Base-by-base conservation (phyloP, 352 stramenopile species). In the Globisporangium middletonii region DNA sequence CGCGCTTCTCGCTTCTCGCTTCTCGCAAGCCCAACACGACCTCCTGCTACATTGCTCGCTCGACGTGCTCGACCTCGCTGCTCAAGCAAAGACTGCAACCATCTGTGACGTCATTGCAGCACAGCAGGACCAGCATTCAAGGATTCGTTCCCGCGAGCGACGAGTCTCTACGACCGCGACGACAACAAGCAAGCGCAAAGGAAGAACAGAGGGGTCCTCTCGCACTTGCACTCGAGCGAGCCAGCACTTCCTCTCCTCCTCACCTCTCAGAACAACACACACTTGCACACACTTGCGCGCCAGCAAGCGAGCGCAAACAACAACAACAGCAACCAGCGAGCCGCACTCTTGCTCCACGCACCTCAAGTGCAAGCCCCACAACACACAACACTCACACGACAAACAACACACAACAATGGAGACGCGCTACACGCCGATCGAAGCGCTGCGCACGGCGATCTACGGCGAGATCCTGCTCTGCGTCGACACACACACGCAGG, bases 401-500 rank as follows among this genome's bases (percentile, higher is more conserved):
- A 4, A 41, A 12, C 35, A 41, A 41, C 35, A 41, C 8, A 15
- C 35, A 49, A 2, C 19, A 13, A 57, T 63, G 27, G 55, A 50
- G 16, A 13, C 42, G 18, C 75, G 78, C 28, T 89, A 87, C 55
- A 67, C 84, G 55, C 69, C 65, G 18, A 35, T 87, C 38, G 47
- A 55, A 55, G 59, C 65, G 57, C 65, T 91, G 44, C 73, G 73
- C 38, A 58, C 75, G 35, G 73, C 77, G 53, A 80, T 89, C 67
- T 91, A 87, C 52, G 81, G 81, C 42, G 77, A 89, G 61, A 80
- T 91, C 54, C 60, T 89, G 63, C 70, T 85, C 43, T 86, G 78
- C 37, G 56, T 67, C 28, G 80, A 91, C 66, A 69, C 63, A 26
- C 37, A 82, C 51, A 83, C 78, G 19, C 50, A 68, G 26, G 71